Conservation (phyloP, 2,329 filamentous ascomycete species). For the Diaporthe ampelina region DNA sequence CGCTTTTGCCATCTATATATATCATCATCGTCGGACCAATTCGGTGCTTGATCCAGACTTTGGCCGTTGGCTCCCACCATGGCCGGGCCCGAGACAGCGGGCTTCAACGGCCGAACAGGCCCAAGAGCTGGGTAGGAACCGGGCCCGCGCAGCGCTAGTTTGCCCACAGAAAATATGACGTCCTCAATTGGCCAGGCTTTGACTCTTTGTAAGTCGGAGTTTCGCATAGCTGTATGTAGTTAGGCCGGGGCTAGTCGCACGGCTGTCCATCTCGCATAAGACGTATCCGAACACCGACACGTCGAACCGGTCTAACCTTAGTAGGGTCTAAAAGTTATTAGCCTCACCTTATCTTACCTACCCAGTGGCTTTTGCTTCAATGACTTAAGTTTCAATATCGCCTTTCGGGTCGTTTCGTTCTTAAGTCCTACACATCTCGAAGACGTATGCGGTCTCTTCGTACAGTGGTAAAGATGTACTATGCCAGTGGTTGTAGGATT, state of each 20-base stretch:
- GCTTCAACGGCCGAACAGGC: slow-evolving; percentile 13
- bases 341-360: not conserved
- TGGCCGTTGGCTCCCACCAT: not conserved
- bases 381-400: too few species aligned
- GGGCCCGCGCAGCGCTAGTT: slow-evolving; percentile 2
- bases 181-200: not conserved
- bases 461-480: too few species aligned
- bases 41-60: not conserved
- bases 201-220: not conserved
- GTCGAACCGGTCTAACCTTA: too few species aligned
- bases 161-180: not conserved
- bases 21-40: not conserved
- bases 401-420: too few species aligned
- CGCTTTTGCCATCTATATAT: not conserved
- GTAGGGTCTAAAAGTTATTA: not conserved
- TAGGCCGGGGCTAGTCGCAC: not conserved
- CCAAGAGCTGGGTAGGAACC: not conserved
- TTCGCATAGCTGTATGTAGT: slow-evolving; percentile 8
- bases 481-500: too few species aligned
- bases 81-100: not conserved
- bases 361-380: not conserved
- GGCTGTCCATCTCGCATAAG: slow-evolving; percentile 2
- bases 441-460: too few species aligned
- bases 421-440: too few species aligned
- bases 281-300: slow-evolving; percentile 5